Conservation (phyloP, 495 filamentous ascomycete species). For the Lepidopterella palustris region DNA sequence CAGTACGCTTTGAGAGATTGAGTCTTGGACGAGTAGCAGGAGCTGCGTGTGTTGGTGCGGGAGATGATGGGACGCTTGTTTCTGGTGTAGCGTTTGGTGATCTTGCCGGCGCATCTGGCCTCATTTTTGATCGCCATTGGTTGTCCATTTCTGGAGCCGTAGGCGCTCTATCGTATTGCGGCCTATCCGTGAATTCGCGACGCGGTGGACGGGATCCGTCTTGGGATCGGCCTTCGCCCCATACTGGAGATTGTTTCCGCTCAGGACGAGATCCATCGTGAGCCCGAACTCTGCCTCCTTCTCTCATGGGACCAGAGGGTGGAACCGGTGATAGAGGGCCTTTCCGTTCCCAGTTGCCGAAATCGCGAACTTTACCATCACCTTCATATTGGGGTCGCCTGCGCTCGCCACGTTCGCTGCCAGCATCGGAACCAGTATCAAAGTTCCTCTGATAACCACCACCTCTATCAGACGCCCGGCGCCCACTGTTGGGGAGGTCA, state of each 20-base stretch:
- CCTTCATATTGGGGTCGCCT: slow-evolving; percentile 45
- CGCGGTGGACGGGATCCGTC: slow-evolving; percentile 78
- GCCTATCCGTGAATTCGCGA: slow-evolving; percentile 67
- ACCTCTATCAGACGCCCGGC: slow-evolving; percentile 45
- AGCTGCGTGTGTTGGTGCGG: slow-evolving; percentile 46
- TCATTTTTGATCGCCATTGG: slow-evolving; percentile 80
- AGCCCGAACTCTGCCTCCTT: slow-evolving; percentile 62
- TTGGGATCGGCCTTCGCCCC: slow-evolving; percentile 77
- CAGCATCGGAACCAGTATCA: slow-evolving; percentile 40
- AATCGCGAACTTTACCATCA: slow-evolving; percentile 80
- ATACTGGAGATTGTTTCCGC: slow-evolving; percentile 67
- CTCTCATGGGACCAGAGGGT: slow-evolving; percentile 50
- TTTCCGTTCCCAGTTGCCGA: slow-evolving; percentile 91
- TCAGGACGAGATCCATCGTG: slow-evolving; percentile 53
- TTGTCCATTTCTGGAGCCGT: slow-evolving; percentile 82
- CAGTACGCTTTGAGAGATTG: slow-evolving; percentile 81
- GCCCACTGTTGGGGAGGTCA: slow-evolving; percentile 48
- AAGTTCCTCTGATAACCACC: slow-evolving; percentile 34
- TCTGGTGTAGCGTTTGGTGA: slow-evolving; percentile 52
- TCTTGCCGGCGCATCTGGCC: slow-evolving; percentile 55
- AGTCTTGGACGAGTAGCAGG: slow-evolving; percentile 63
- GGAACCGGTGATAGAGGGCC: slow-evolving; percentile 76
- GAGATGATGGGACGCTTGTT: slow-evolving; percentile 60
- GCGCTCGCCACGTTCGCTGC: slow-evolving; percentile 43
- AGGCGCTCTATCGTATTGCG: slow-evolving; percentile 54